phyloP scores from a whole-genome alignment of 306 rosid species.

The Vigna reflexopilosa region DNA sequence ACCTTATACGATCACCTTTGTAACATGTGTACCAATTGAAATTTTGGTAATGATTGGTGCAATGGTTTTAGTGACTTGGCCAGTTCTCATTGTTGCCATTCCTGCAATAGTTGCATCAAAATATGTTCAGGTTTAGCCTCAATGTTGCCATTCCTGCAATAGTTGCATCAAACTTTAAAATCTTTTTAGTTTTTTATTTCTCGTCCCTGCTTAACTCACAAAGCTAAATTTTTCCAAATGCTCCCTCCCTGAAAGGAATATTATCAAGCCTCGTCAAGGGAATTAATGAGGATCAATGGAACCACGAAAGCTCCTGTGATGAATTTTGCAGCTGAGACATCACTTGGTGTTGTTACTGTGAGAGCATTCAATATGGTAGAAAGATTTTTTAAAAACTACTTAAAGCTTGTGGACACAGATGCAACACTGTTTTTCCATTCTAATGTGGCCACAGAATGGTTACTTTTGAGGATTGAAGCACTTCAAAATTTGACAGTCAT shows the following conservation, averaged over 20 bases:
- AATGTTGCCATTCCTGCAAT: no score
- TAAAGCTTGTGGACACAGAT: constrained; percentile 72
- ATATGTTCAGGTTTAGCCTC: constrained; percentile 62
- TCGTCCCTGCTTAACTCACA: neutral
- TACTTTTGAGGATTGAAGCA: constrained; percentile 65
- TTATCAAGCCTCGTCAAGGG: constrained; percentile 78
- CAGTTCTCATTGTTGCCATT: constrained; percentile 72
- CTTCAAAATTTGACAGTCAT: constrained; percentile 78
- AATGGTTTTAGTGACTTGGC: constrained; percentile 84
- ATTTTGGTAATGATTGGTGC: constrained; percentile 49
- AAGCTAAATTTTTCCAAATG: neutral
- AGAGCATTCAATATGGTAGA: constrained; percentile 71
- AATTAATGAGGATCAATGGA: constrained; percentile 84
- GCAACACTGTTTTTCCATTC: constrained; percentile 74
- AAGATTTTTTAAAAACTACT: constrained; percentile 62
- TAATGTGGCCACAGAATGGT: constrained; percentile 72
- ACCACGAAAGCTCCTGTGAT: constrained; percentile 88
- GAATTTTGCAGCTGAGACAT: constrained; percentile 80
- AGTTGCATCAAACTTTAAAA: no score
- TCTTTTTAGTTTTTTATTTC: constrained; percentile 1
- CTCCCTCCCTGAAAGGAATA: constrained; percentile 55
- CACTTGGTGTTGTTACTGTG: constrained; percentile 80
- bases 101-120: constrained; percentile 60
- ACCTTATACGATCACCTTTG: constrained; percentile 62
- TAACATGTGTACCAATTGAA: constrained; percentile 46